These are phyloP conservation scores for Kurtzmaniella natalensis DNA, from an alignment of 1,139 yeast species.

Conservation along the genomic window DNA sequence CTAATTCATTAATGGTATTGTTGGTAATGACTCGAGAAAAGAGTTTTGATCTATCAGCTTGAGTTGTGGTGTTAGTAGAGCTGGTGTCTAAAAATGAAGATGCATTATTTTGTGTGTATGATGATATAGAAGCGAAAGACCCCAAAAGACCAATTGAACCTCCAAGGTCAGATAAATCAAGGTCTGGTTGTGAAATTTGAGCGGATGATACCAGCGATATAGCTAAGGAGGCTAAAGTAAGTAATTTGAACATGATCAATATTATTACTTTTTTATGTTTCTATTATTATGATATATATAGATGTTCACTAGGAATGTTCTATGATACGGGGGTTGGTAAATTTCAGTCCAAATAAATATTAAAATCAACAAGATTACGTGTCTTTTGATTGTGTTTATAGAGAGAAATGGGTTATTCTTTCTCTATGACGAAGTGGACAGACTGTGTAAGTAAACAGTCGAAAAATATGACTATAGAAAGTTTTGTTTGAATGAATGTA, in stretches of 20 bases:
- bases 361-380: too few species aligned
- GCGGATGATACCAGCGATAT: not conserved
- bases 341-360: too few species aligned
- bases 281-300: too few species aligned
- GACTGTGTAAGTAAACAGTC: too few species aligned
- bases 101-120: conserved; percentile 52
- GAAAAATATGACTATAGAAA: too few species aligned
- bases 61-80: conserved; percentile 9
- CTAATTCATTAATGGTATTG: conserved; percentile 27
- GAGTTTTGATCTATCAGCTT: conserved; percentile 16
- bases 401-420: too few species aligned
- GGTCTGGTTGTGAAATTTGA: conserved; percentile 20
- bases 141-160: conserved; percentile 61
- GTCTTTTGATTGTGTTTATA: too few species aligned
- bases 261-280: too few species aligned
- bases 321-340: too few species aligned
- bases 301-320: too few species aligned
- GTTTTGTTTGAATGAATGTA: too few species aligned
- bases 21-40: conserved; percentile 27
- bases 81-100: conserved; percentile 21
- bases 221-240: not conserved
- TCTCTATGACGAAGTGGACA: too few species aligned
- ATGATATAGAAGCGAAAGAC: conserved; percentile 55
- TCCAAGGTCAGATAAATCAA: conserved; percentile 31
- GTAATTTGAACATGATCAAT: not conserved